phyloP scores from a whole-genome alignment of 75 land plant genomes.

The Pinus tabuliformis region DNA sequence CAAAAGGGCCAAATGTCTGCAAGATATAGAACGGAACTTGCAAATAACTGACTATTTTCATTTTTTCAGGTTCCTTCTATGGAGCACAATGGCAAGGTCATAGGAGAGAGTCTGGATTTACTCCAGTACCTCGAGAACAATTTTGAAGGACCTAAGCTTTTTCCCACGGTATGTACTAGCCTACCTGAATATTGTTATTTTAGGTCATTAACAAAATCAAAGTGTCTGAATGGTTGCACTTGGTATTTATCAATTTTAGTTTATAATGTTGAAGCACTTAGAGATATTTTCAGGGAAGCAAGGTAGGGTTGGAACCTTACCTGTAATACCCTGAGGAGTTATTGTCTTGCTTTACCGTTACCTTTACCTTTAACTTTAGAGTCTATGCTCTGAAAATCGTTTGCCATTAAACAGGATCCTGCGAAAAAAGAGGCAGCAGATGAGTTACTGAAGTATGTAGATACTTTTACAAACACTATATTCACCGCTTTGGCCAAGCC shows the following conservation, averaged over 20 bases:
- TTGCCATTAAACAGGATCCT: constrained; percentile 11
- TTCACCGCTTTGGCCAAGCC: constrained; percentile 5
- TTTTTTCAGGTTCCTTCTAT: constrained; percentile 37
- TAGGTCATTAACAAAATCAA: neutral
- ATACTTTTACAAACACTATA: constrained; percentile 12
- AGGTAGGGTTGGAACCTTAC: neutral
- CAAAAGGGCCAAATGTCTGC: neutral
- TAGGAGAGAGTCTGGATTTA: constrained; percentile 41
- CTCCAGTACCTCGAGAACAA: constrained; percentile 30
- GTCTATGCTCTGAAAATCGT: neutral
- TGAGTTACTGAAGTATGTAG: constrained; percentile 22
- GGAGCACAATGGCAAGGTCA: constrained; percentile 43
- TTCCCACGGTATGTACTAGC: constrained; percentile 22
- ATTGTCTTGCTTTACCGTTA: neutral
- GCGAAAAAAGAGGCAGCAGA: constrained; percentile 18
- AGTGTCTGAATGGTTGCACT: neutral
- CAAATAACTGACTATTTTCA: neutral
- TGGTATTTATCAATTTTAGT: neutral
- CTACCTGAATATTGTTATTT: neutral
- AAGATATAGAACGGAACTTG: neutral
- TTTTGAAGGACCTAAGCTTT: constrained; percentile 30
- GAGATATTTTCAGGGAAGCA: neutral
- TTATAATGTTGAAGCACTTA: neutral
- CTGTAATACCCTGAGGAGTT: too few species aligned
- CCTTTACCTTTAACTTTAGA: too few species aligned